Base-by-base conservation (phyloP, 371 early-diverging fungal species). In the Apophysomyces variabilis region DNA sequence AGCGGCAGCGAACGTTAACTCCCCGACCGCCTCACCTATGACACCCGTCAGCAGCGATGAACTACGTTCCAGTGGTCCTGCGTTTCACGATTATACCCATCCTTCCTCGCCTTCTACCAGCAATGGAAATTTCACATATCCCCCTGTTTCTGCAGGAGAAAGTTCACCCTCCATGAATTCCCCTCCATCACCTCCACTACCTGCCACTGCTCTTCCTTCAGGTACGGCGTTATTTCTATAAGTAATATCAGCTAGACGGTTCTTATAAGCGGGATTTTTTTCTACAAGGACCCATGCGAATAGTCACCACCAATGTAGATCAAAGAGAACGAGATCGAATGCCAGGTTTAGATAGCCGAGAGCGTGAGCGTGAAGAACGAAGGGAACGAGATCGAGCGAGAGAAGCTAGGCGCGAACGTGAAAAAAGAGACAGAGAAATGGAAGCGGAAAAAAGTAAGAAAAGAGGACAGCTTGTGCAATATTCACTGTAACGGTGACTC, bases 391-490 rank as follows among this genome's bases (percentile, higher is more conserved):
- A 73, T 18, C 38, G 73, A 16, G 69, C 60, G n/a, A 58, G 78
- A 57, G 76, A 81, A 50, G 65, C 62, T 13, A 73, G 70, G 9
- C 71, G 77, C 38, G 83, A 79, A 60, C 59, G 78, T 32, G 78
- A 78, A 60, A 74, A 69, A 47, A 47, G 69, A 60, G 83, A 82
- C n/a, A 79, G 73, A 38, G 62, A 70, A n/a, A 64, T 61, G n/a
- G 26, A 61, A 41, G 69, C 67, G 44, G 75, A 75, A n/a, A 69
- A 78, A 63, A 70, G 76, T 71, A 65, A 64, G 38, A n/a, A 13
- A 1, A 47, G 14, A 50, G 64, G 14, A 59, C 8, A 41, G 41
- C 41, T 41, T 11, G 8, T 41, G 32, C 32, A 26, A 26, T 26
- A 26, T 26, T 26, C 32, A 26, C 32, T 26, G 32, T 26, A 47